Conservation (phyloP, 345 rosid species). For the Eucalyptus regnans region DNA sequence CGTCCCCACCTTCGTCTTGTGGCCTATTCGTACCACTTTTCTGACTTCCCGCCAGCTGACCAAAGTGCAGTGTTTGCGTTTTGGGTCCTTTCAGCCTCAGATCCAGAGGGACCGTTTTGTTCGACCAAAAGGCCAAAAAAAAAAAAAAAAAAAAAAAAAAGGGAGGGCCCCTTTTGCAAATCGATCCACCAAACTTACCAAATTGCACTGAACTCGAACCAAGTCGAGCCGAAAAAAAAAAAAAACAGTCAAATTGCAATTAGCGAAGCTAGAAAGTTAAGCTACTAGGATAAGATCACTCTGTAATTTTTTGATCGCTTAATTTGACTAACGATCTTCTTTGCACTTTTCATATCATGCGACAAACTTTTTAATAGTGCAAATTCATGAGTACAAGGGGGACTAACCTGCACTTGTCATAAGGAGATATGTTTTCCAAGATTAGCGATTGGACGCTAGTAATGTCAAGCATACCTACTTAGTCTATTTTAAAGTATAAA, state of each 20-base stretch:
- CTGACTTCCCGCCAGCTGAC: not conserved
- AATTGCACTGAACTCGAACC: not conserved
- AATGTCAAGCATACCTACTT: not conserved
- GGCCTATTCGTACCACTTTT: not conserved
- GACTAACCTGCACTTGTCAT: not conserved
- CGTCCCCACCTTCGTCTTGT: not conserved
- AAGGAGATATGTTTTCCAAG: not conserved
- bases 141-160: too few relatives aligned
- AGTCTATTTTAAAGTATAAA: not conserved
- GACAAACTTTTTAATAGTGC: rapidly evolving
- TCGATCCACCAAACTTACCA: not conserved
- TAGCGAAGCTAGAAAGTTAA: not conserved
- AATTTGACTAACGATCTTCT: rapidly evolving
- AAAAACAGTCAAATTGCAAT: not conserved
- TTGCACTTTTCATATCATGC: rapidly evolving
- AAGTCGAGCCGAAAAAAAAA: not conserved
- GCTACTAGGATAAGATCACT: not conserved
- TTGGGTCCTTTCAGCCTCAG: not conserved
- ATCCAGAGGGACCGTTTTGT: not conserved
- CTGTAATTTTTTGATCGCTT: not conserved
- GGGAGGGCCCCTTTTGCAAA: not conserved
- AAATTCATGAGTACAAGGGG: not conserved
- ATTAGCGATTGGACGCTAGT: not conserved
- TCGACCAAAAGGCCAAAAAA: too few relatives aligned
- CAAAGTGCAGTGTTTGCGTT: not conserved